Percentiles rank a stretch among this genome's conserved stretches.
phyloP scores from a whole-genome alignment of 352 stramenopile genomes.

The Aphanomyces cochlioides region DNA sequence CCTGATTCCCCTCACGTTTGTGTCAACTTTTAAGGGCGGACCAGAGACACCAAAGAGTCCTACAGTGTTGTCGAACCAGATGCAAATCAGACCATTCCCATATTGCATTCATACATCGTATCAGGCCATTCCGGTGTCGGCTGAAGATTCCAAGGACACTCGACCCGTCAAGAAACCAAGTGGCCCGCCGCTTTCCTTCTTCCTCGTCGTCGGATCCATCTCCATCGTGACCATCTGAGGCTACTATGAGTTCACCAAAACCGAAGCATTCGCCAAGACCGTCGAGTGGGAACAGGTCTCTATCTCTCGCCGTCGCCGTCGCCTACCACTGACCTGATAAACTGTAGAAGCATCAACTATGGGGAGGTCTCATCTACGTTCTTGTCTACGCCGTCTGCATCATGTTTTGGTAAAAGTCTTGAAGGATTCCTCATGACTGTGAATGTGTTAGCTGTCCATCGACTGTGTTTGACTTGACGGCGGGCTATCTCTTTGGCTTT shows the following conservation, averaged over 20 bases:
- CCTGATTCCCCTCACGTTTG: too few species aligned
- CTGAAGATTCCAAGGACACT: too few species aligned
- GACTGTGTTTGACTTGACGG: conserved; percentile 69
- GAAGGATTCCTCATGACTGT: neutral
- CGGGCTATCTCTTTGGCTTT: conserved; percentile 75
- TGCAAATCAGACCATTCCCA: too few species aligned
- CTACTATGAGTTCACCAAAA: neutral
- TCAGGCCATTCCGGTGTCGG: too few species aligned
- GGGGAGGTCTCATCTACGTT: neutral
- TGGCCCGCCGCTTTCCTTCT: too few species aligned
- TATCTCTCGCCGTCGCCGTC: neutral
- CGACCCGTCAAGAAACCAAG: too few species aligned
- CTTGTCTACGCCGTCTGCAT: conserved; percentile 16
- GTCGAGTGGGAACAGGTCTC: neutral
- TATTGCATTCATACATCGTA: too few species aligned
- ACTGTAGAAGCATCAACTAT: neutral
- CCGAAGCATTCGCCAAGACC: neutral
- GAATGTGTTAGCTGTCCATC: conserved; percentile 54
- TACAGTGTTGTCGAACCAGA: too few species aligned
- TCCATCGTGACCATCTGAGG: too few species aligned
- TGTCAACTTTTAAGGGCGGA: too few species aligned
- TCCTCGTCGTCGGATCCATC: too few species aligned
- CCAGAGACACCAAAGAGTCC: too few species aligned
- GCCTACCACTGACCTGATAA: neutral
- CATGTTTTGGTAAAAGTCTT: neutral